These are phyloP conservation scores for Zygosaccharomyces rouxii DNA, from an alignment of 805 yeast species.

Conservation along the genomic window DNA sequence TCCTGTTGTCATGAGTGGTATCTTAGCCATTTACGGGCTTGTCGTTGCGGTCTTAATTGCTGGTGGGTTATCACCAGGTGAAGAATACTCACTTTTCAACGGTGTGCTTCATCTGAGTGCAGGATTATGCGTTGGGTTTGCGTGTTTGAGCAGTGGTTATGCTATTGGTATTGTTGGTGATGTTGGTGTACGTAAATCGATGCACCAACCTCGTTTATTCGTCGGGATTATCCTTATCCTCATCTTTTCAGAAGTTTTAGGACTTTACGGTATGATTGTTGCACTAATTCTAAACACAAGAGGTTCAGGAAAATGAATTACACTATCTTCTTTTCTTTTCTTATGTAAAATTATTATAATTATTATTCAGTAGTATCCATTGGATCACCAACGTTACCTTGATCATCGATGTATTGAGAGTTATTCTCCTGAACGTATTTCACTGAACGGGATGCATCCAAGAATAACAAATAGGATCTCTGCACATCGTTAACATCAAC, in stretches of 20 bases:
- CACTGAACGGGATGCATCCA: conserved; percentile 87
- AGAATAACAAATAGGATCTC: conserved; percentile 78
- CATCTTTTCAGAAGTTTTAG: conserved; percentile 88
- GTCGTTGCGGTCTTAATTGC: conserved; percentile 96
- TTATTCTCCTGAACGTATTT: conserved; percentile 70
- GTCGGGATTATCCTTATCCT: conserved; percentile 86
- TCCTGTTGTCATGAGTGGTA: conserved; percentile 98
- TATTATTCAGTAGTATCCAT: conserved; percentile 35
- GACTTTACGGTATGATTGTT: conserved; percentile 89
- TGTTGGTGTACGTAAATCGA: conserved; percentile 82
- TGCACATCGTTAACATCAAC: conserved; percentile 82
- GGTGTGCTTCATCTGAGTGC: conserved; percentile 98
- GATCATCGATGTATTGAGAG: conserved; percentile 69
- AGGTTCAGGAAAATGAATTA: conserved; percentile 51
- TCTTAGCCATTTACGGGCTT: conserved; percentile 91
- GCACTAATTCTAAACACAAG: conserved; percentile 89
- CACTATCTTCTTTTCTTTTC: neutral
- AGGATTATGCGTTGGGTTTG: conserved; percentile 93
- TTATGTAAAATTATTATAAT: neutral
- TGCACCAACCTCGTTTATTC: conserved; percentile 84
- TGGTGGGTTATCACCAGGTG: conserved; percentile 75
- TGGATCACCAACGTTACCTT: conserved; percentile 54
- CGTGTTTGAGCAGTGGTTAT: conserved; percentile 94
- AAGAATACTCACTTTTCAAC: conserved; percentile 78
- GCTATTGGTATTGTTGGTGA: conserved; percentile 94